Evolutionary conservation across 2,329 filamentous ascomycete species (phyloP).

Genomic region (Botrytis sinoallii): DNA sequence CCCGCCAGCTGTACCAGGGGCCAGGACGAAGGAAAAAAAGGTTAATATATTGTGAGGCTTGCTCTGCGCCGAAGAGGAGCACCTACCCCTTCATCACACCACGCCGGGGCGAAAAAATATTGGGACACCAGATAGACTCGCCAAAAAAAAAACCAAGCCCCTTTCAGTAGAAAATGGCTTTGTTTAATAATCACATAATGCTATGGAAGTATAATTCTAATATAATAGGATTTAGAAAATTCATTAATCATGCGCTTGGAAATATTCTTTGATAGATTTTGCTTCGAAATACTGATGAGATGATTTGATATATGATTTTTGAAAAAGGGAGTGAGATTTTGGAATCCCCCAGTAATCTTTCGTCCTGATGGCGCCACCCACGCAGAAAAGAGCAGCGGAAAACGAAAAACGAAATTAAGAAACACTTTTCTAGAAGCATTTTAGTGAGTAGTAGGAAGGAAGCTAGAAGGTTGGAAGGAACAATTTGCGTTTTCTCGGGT

Average conservation of each 20-base stretch:
- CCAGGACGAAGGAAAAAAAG: not conserved
- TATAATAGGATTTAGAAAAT: not conserved
- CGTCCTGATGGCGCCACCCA: not conserved
- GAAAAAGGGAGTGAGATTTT: not conserved
- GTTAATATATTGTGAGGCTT: not conserved
- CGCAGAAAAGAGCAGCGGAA: not conserved
- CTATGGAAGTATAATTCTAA: not conserved
- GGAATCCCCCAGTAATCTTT: not conserved
- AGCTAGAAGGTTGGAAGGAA: constrained; percentile 12
- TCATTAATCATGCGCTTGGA: not conserved
- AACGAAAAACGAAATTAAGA: not conserved
- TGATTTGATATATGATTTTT: not conserved
- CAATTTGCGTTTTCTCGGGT: not conserved
- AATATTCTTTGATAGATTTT: not conserved
- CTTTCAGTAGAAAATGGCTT: not conserved
- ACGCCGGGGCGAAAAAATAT: not conserved
- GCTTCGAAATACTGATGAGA: not conserved
- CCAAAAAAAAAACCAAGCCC: not conserved
- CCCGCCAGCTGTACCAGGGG: not conserved
- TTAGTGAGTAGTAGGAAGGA: not conserved
- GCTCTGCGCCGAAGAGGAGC: not conserved
- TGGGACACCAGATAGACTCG: not conserved
- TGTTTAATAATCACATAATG: not conserved
- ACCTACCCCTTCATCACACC: not conserved
- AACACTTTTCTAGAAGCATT: constrained; percentile 1